Evolutionary conservation across 177 flowering plant species (phyloP), one percentile per base, ranked within the genome.

Genomic region (Viscum album): DNA sequence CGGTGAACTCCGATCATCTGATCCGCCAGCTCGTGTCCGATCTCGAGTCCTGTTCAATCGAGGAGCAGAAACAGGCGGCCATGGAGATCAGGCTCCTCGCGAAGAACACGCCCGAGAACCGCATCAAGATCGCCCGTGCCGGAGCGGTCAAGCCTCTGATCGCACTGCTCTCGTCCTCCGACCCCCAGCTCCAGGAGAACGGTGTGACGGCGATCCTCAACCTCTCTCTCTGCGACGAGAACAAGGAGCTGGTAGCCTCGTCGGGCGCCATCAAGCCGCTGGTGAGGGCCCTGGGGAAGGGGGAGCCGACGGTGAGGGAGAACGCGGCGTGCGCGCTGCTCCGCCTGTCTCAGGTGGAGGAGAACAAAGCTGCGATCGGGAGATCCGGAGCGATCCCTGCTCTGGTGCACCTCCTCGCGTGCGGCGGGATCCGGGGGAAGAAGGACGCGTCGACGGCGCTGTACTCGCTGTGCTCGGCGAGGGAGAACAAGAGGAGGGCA

Each of bases 281-380:
- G 1, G 88, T 88, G 1, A 71, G 79, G 66, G 92, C 96, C 28
- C 76, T 90, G 24, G 80, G 67, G 43, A 58, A 72, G 13, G 96
- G 96, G n/a, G 86, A 87, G 2, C 23, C 89, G 24, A 85, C 90
- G 28, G 85, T 93, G 12, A 83, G 77, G 69, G 98, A 92, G 79
- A 92, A 92, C 86, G 81, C 98, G 0, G 96, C 98, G 2, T 90
- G 95, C 64, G 96, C 98, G 61, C 81, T 92, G 66, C 85, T 90
- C 23, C 84, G 96, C 19, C 81, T 92, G 2, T 84, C 93, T 31
- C 89, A 87, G 66, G 17, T 79, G 0, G 96, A 89, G 58, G 89
- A 86, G 70, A 83, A 81, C 75, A 90, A 89, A 77, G 39, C 68
- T 30, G 72, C 79, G 23, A 90, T 90, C 75, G 98, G 98, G 32